A percentile compares a stretch with the other conserved stretches of the same genome.
These are phyloP conservation scores for Aspergillus sp. DNA, from an alignment of 2,329 filamentous ascomycete species.

Conservation along the genomic window DNA sequence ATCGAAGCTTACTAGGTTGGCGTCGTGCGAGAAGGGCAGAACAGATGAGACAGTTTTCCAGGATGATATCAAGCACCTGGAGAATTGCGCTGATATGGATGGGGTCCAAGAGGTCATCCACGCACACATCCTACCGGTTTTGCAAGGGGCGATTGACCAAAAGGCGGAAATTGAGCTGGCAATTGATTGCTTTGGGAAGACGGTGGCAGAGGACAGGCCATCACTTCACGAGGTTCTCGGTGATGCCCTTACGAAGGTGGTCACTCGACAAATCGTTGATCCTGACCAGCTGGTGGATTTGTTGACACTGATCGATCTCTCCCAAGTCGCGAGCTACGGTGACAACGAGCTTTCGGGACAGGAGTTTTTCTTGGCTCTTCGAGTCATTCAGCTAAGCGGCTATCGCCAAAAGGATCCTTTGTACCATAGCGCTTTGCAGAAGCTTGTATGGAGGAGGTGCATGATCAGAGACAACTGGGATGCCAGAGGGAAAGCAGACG, in stretches of 20 bases:
- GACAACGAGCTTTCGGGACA: slow-evolving; percentile 41
- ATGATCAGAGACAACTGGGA: slow-evolving; percentile 80
- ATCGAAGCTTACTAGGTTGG: slow-evolving; percentile 70
- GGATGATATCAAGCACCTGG: slow-evolving; percentile 43
- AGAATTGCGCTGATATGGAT: slow-evolving; percentile 59
- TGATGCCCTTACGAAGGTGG: slow-evolving; percentile 57
- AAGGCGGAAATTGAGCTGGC: slow-evolving; percentile 68
- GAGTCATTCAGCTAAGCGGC: slow-evolving; percentile 45
- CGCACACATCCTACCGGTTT: slow-evolving; percentile 57
- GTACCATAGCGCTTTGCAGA: slow-evolving; percentile 18
- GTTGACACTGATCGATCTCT: slow-evolving; percentile 66
- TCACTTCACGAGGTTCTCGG: slow-evolving; percentile 64
- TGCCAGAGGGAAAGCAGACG: slow-evolving; percentile 64
- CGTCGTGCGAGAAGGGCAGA: slow-evolving; percentile 40
- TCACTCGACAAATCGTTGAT: slow-evolving; percentile 60
- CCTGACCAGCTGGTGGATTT: slow-evolving; percentile 49
- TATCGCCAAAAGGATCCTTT: slow-evolving; percentile 42
- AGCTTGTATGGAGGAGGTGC: slow-evolving; percentile 72
- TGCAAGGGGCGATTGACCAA: slow-evolving; percentile 66
- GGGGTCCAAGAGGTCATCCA: slow-evolving; percentile 73
- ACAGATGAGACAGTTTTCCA: slow-evolving; percentile 30
- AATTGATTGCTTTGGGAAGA: slow-evolving; percentile 55
- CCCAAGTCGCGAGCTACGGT: slow-evolving; percentile 35
- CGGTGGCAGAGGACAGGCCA: slow-evolving; percentile 48
- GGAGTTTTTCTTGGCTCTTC: slow-evolving; percentile 67